Evolutionary conservation across 169 alveolate genomes (phyloP).

Genomic region (Plasmodium blacklocki): DNA sequence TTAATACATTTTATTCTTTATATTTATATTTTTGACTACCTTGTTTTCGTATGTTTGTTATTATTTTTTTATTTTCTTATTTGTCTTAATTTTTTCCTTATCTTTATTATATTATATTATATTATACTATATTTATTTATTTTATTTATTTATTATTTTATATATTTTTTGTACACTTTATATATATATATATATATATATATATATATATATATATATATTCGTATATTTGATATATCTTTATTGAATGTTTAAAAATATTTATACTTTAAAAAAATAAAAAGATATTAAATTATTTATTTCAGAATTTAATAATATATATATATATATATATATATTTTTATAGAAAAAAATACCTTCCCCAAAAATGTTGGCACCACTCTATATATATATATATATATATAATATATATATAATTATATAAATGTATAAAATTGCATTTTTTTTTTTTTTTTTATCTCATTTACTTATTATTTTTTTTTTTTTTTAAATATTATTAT

Average conservation of each 20-base stretch:
- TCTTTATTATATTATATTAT: too few species aligned
- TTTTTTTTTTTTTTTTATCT: slow-evolving; percentile 1
- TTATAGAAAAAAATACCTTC: slow-evolving; percentile 11
- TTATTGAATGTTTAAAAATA: neutral
- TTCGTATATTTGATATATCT: neutral
- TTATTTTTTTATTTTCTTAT: slow-evolving; percentile 14
- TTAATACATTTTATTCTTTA: too few species aligned
- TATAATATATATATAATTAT: neutral
- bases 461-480: neutral
- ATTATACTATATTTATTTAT: neutral
- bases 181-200: neutral
- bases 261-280: neutral
- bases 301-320: neutral
- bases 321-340: neutral
- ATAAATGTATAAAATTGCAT: neutral
- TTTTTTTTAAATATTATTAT: too few species aligned
- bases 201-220: neutral
- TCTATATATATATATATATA: neutral
- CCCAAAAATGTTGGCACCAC: slow-evolving; percentile 14
- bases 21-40: neutral
- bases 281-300: neutral
- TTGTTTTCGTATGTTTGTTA: slow-evolving; percentile 22
- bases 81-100: slow-evolving; percentile 1
- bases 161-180: slow-evolving; percentile 19
- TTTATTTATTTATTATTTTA: slow-evolving; percentile 12